Conservation (phyloP, 352 stramenopile species). For the Phytophthora sp. region DNA sequence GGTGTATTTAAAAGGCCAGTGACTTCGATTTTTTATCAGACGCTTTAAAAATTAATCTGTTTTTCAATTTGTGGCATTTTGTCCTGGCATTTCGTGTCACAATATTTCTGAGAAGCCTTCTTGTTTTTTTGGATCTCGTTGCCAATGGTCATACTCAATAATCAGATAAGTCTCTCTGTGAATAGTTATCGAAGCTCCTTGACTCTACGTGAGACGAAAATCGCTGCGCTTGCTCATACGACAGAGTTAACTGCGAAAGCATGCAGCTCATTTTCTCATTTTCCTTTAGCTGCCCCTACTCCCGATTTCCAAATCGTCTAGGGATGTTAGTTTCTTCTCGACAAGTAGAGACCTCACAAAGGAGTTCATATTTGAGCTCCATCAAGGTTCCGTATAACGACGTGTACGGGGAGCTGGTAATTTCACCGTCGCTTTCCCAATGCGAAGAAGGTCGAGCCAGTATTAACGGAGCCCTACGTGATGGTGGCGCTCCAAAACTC, state of each 20-base stretch:
- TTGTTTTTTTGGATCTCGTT: too few relatives aligned
- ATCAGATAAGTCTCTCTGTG: too few relatives aligned
- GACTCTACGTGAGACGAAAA: conserved; percentile 19
- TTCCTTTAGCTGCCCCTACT: neutral
- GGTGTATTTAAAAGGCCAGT: too few relatives aligned
- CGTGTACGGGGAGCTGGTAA: conserved; percentile 15
- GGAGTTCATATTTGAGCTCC: conserved; percentile 23
- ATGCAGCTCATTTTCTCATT: conserved; percentile 2
- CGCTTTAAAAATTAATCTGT: too few relatives aligned
- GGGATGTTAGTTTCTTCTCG: conserved; percentile 17
- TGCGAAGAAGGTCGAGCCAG: conserved; percentile 7
- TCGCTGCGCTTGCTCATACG: conserved; percentile 4
- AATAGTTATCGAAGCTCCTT: neutral
- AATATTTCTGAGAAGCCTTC: too few relatives aligned
- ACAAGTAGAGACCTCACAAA: conserved; percentile 3
- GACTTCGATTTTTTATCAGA: too few relatives aligned
- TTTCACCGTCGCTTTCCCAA: conserved; percentile 1
- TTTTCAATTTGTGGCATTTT: too few relatives aligned
- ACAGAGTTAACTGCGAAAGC: too few relatives aligned
- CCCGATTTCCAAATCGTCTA: neutral
- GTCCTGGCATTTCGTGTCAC: too few relatives aligned
- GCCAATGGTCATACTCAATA: conserved; percentile 16
- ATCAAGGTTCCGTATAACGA: conserved; percentile 25
- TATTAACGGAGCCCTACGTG: conserved; percentile 41
- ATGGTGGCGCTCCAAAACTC: conserved; percentile 45